Evolutionary conservation across 2,329 filamentous ascomycete species (phyloP).

Genomic region (Berkeleyomyces basicola): DNA sequence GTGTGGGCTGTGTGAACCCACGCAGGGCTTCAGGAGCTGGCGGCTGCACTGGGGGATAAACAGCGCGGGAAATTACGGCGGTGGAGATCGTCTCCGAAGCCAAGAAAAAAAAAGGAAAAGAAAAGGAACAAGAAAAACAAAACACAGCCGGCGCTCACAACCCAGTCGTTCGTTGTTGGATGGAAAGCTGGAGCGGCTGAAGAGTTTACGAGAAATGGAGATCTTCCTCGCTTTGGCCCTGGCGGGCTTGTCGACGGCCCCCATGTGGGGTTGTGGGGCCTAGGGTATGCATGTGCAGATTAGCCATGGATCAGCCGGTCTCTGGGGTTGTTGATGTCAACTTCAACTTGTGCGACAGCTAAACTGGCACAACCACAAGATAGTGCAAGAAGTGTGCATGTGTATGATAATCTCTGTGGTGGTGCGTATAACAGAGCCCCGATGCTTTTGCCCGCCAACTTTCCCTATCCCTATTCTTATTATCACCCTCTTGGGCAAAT

Average conservation of each 20-base stretch:
- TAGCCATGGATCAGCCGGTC: not conserved
- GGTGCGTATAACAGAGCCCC: too few species aligned
- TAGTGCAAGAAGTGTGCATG: too few species aligned
- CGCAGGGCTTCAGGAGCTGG: not conserved
- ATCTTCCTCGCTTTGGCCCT: not conserved
- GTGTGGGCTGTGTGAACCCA: not conserved
- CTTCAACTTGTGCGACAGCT: too few species aligned
- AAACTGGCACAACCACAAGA: too few species aligned
- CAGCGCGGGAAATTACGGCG: not conserved
- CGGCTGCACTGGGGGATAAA: not conserved
- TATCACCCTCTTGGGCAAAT: too few species aligned
- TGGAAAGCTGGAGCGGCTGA: slow-evolving; percentile 2
- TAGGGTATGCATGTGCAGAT: not conserved
- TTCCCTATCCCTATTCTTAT: too few species aligned
- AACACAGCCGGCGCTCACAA: not conserved
- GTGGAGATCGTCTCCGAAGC: too few species aligned
- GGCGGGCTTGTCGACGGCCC: too few species aligned
- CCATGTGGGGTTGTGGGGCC: not conserved
- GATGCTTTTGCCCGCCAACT: too few species aligned
- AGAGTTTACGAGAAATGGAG: not conserved
- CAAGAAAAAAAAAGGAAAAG: not conserved
- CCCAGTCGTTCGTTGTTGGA: not conserved
- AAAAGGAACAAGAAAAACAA: not conserved
- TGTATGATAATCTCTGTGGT: too few species aligned
- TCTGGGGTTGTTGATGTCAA: too few species aligned